Base-by-base conservation (phyloP, 768 basidiomycete genomes). In the Termitomyces sp. region DNA sequence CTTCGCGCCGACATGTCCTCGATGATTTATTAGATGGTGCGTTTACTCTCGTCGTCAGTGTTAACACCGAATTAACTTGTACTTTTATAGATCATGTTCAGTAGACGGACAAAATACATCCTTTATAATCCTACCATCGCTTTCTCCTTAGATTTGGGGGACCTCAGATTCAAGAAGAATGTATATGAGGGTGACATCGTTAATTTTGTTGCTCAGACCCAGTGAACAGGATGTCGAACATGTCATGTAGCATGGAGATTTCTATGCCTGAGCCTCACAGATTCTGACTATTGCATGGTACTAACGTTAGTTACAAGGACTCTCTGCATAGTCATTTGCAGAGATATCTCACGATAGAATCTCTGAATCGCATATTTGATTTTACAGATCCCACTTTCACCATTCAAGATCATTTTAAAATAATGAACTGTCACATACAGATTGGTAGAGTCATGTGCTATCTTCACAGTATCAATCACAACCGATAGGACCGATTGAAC, bases 1-100 rank as follows among this genome's bases (percentile, higher is more conserved):
- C 82, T 92, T 70, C 89, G 91, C 60, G 74, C 85, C 33, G 91
- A 92, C 67, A 92, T 87, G 87, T 91, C 91, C 35, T 91, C 91
- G 35, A 78, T 92, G 82, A 66, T 85, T 64, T 89, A 88, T 74
- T 92, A 84, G 79, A 80, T 54, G 65, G 61, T 66, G n/a, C 2
- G 63, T 54, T 32, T 4, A 28, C 28, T 4, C n/a, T 50, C 28
- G 11, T 12, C 40, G 16, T 55, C 40, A 20, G 35, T 35, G 15
- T 20, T n/a, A 18, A 22, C 16, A 15, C 7, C 15, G 7, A 5
- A 33, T 42, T 62, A 16, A 55, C 40, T 6, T n/a, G 9, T 38
- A 20, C 52, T 35, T 22, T 7, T 20, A 18, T 54, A 58, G 61
- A 39, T 54, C 22, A 18, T 59, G 59, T 63, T 42, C 42, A 51